Evolutionary conservation across 2,329 filamentous ascomycete genomes (phyloP).

Genomic region (Penicillium sp.): DNA sequence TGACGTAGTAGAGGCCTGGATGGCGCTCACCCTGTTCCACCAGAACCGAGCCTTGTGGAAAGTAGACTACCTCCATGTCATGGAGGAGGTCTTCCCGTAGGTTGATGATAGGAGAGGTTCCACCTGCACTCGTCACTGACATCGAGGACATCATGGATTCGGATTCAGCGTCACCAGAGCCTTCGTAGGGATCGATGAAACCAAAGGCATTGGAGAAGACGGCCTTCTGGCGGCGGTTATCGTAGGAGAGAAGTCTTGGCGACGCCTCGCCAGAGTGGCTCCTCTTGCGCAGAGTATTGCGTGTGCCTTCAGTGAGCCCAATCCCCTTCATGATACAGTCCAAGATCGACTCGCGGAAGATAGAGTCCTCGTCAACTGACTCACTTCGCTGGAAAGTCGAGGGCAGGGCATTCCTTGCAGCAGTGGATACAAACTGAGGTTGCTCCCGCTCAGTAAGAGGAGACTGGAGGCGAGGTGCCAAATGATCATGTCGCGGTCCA

Average conservation of each 20-base stretch:
- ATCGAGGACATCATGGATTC: conserved; percentile 65
- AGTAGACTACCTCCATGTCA: conserved; percentile 94
- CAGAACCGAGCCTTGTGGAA: conserved; percentile 84
- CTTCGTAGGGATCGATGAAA: conserved; percentile 76
- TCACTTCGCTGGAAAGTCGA: conserved; percentile 60
- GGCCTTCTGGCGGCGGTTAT: conserved; percentile 69
- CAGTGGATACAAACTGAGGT: conserved; percentile 28
- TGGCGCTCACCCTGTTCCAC: conserved; percentile 97
- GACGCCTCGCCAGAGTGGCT: conserved; percentile 70
- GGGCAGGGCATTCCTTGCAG: conserved; percentile 21
- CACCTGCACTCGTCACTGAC: conserved; percentile 57
- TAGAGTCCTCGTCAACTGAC: conserved; percentile 72
- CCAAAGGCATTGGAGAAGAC: conserved; percentile 82
- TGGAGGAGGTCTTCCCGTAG: conserved; percentile 74
- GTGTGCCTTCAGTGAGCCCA: conserved; percentile 60
- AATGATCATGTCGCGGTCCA: conserved; percentile 43
- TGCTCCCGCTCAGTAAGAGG: conserved; percentile 41
- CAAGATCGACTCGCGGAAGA: conserved; percentile 82
- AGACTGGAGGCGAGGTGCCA: conserved; percentile 25
- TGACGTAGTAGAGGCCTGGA: conserved; percentile 90
- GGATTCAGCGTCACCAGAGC: conserved; percentile 63
- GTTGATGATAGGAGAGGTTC: conserved; percentile 54
- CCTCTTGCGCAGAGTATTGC: conserved; percentile 54
- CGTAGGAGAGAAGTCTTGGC: conserved; percentile 72
- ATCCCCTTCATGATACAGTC: conserved; percentile 95